Evolutionary conservation across 192 early-diverging fungal genomes (phyloP).

Genomic region (Phlyctochytrium bullatum): DNA sequence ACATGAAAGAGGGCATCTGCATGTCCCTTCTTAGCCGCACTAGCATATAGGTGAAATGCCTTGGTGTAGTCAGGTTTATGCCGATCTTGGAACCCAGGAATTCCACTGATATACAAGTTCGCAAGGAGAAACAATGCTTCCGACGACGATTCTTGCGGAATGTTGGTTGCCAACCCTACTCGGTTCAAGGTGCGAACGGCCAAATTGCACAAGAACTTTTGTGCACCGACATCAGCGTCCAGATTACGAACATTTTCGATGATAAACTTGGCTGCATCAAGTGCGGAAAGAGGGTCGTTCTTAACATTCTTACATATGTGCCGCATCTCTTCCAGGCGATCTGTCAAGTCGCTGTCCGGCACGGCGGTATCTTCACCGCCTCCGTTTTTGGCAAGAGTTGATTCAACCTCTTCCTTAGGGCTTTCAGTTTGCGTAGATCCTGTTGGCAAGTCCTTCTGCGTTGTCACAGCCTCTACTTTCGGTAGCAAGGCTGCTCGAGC

Average conservation of each 20-base stretch:
- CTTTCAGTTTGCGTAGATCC: too few species aligned
- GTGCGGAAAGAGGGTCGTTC: slow-evolving; percentile 13
- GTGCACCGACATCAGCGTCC: slow-evolving; percentile 4
- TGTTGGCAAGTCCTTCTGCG: neutral
- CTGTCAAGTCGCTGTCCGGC: neutral
- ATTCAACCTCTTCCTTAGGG: too few species aligned
- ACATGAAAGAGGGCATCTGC: slow-evolving; percentile 70
- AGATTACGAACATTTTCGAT: slow-evolving; percentile 31
- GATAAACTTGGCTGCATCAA: slow-evolving; percentile 30
- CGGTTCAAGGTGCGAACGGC: slow-evolving; percentile 29
- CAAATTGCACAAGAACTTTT: slow-evolving; percentile 24
- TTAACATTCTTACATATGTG: slow-evolving; percentile 2
- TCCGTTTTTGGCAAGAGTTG: too few species aligned
- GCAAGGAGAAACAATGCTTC: slow-evolving; percentile 70
- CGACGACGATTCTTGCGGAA: slow-evolving; percentile 19
- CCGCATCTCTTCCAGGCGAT: neutral
- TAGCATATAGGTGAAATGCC: slow-evolving; percentile 55
- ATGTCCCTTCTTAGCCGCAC: slow-evolving; percentile 71
- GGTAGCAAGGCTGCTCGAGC: too few species aligned
- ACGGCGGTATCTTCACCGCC: neutral
- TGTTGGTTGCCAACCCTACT: slow-evolving; percentile 1
- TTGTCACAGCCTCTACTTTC: too few species aligned
- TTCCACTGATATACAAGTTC: slow-evolving; percentile 64
- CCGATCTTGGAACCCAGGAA: slow-evolving; percentile 53
- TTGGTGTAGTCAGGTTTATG: slow-evolving; percentile 69